Evolutionary conservation across 148 eudicot genomes (phyloP), one percentile per base, ranked within the genome.

Genomic region (Silene latifolia): DNA sequence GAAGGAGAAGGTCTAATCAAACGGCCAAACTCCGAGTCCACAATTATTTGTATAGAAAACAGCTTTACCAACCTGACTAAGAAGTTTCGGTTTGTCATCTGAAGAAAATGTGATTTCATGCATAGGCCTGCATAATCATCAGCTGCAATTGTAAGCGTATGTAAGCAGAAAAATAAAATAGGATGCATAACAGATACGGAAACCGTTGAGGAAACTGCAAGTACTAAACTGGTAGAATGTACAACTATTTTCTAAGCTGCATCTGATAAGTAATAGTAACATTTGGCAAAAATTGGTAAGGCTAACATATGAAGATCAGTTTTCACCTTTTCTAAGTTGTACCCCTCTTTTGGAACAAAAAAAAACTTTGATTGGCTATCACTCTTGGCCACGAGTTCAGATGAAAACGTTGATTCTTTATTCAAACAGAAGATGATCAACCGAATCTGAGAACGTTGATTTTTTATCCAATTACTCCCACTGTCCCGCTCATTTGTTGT

Each of bases 21-120:
- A 39, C 8, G 44, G 44, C 44, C 44, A 39, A 39, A 39, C 44
- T 32, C 35, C 35, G 35, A 32, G 18, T 51, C 56, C 17, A 51
- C 56, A 51, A 14, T 4, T 32, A 9, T 35, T 51, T 67, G 21
- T 46, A 67, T 29, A 15, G 19, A 35, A 10, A 73, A 15, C n/a
- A 60, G 61, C 71, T 74, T 18, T 61, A 85, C 78, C 51, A 77
- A 91, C 96, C 90, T 91, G 93, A 79, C 96, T 91, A 70, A 91
- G 88, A 67, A 91, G 85, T 86, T 90, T 91, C 80, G 96, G 96
- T 77, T 89, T 91, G 88, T 91, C 96, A 76, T 91, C 91, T 32
- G 96, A 85, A 75, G 96, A 91, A 79, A 91, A 91, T 70, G 96
- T 91, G 62, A 91, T 85, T 80, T 91, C 96, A 60, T 89, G 96